Conservation (phyloP, 108 stramenopile species). For the Phaeodactylum tricornutum region DNA sequence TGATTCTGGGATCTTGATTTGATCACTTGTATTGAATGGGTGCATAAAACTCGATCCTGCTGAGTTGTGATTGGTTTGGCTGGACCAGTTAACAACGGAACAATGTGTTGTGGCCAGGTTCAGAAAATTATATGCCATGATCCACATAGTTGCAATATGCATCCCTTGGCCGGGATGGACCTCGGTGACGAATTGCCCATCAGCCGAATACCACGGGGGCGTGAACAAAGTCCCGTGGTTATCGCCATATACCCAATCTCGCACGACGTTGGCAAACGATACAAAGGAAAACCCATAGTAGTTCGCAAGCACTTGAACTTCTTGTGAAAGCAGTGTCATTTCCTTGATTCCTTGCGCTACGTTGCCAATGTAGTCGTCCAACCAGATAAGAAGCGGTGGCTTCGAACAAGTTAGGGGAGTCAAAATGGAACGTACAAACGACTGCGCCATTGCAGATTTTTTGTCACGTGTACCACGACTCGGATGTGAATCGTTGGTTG, state of each 20-base stretch:
- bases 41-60: background rate
- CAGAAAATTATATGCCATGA: conserved; percentile 57
- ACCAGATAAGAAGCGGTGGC: conserved; percentile 52
- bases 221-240: conserved; percentile 40
- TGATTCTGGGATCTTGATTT: conserved; percentile 27
- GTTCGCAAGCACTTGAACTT: conserved; percentile 41
- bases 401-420: too few species aligned
- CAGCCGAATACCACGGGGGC: conserved; percentile 44
- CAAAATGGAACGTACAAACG: conserved; percentile 43
- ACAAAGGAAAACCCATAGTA: conserved; percentile 63
- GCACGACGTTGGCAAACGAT: conserved; percentile 58
- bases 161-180: conserved; percentile 74
- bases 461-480: conserved; percentile 37
- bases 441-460: conserved; percentile 52
- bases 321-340: conserved; percentile 44
- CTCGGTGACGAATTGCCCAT: conserved; percentile 34
- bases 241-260: conserved; percentile 64
- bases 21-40: conserved; percentile 6
- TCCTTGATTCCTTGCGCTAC: conserved; percentile 47
- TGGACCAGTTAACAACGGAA: conserved; percentile 9
- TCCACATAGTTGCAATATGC: conserved; percentile 55
- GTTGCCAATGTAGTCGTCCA: conserved; percentile 78
- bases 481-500: conserved; percentile 79
- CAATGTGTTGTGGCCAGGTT: conserved; percentile 62
- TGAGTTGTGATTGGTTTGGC: background rate